These are phyloP conservation scores for Tylopilus balloui DNA, from an alignment of 768 basidiomycete genomes.

Conservation along the genomic window DNA sequence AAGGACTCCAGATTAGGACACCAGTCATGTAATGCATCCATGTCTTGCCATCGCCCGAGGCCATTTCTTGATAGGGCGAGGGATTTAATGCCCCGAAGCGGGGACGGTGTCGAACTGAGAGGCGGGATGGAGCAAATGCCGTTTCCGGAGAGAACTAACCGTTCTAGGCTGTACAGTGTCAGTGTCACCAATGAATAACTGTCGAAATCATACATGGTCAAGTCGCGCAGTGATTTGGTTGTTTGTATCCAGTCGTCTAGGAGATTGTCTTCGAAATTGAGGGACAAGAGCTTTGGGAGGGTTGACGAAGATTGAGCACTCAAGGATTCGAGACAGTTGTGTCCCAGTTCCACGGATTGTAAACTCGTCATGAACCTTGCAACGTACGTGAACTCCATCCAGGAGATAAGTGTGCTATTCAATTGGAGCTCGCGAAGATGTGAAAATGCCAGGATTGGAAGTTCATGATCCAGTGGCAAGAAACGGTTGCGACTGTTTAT, in stretches of 20 bases:
- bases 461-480: conserved; percentile 32
- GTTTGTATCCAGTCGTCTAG: conserved; percentile 54
- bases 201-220: conserved; percentile 38
- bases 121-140: conserved; percentile 46
- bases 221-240: conserved; percentile 40
- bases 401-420: conserved; percentile 67
- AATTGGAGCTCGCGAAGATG: conserved; percentile 63
- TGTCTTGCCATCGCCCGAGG: conserved; percentile 52
- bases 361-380: conserved; percentile 51
- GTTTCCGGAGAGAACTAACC: conserved; percentile 66
- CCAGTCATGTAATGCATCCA: conserved; percentile 67
- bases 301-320: conserved; percentile 8
- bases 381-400: conserved; percentile 59
- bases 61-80: conserved; percentile 62
- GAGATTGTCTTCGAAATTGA: conserved; percentile 72
- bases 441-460: conserved; percentile 42
- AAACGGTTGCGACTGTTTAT: conserved; percentile 65
- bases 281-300: conserved; percentile 36
- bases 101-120: conserved; percentile 11
- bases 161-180: conserved; percentile 44
- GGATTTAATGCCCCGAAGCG: conserved; percentile 43
- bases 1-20: conserved; percentile 63
- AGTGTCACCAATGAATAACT: conserved; percentile 1
- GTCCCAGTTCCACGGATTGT: conserved; percentile 60
- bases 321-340: conserved; percentile 52